Percentiles rank a stretch among this genome's conserved stretches.
These are phyloP conservation scores for Afroboletus lepidellus DNA, from an alignment of 1,284 basidiomycete genomes.

Conservation along the genomic window DNA sequence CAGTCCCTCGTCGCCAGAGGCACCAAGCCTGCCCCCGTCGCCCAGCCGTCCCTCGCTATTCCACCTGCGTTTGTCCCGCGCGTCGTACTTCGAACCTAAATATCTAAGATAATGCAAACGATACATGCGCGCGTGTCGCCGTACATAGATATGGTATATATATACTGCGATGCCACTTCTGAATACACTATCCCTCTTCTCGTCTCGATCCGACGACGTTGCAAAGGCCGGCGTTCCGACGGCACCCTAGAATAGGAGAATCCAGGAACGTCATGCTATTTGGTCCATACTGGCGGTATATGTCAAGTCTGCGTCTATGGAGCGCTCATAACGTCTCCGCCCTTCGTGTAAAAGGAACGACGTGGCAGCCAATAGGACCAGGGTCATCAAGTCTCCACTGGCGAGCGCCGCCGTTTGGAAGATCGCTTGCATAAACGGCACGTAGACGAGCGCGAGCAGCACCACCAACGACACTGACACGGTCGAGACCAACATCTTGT, in stretches of 20 bases:
- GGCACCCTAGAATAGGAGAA: background rate
- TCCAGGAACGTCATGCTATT: constrained; percentile 37
- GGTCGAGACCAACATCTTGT: constrained; percentile 88
- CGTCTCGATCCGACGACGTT: background rate
- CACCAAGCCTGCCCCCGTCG: constrained; percentile 16
- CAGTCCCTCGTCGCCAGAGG: constrained; percentile 30
- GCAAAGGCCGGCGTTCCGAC: background rate
- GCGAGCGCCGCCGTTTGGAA: constrained; percentile 90
- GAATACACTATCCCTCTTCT: constrained; percentile 8
- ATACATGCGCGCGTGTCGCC: background rate
- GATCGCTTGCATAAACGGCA: constrained; percentile 86
- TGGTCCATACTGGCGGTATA: constrained; percentile 40
- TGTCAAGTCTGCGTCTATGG: constrained; percentile 39
- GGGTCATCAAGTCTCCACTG: constrained; percentile 65
- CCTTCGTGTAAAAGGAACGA: constrained; percentile 80
- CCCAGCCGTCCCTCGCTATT: constrained; percentile 23
- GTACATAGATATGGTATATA: constrained; percentile 8
- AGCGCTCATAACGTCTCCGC: constrained; percentile 75
- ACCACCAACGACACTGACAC: constrained; percentile 82
- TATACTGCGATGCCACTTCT: constrained; percentile 1
- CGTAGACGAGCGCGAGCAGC: constrained; percentile 85
- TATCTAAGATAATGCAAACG: background rate
- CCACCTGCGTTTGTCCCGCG: constrained; percentile 30
- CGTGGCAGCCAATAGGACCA: constrained; percentile 69
- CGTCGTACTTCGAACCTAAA: constrained; percentile 4